These are phyloP conservation scores for Asterochloris erici DNA, from an alignment of 139 green algal genomes.

Conservation along the genomic window DNA sequence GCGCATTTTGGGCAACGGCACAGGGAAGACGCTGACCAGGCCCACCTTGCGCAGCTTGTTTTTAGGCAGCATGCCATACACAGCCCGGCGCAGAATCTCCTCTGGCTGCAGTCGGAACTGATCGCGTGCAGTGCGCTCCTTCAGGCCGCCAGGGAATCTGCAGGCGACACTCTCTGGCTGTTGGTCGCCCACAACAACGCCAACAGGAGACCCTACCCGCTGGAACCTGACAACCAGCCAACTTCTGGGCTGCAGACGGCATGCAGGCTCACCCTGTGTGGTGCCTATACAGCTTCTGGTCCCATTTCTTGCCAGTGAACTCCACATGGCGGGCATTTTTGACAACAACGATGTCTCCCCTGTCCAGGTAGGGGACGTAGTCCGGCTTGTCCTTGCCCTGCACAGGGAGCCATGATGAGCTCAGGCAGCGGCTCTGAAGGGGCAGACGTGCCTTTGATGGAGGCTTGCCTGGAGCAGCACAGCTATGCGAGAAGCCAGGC, in stretches of 20 bases:
- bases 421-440: background rate
- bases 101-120: constrained; percentile 59
- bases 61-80: constrained; percentile 88
- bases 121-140: constrained; percentile 59
- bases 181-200: background rate
- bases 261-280: constrained; percentile 66
- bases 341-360: constrained; percentile 83
- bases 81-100: constrained; percentile 63
- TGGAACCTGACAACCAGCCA: background rate
- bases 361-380: constrained; percentile 62
- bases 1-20: background rate
- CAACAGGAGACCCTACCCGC: background rate
- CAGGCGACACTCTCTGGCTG: background rate
- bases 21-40: background rate
- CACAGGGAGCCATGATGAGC: background rate
- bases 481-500: constrained; percentile 68
- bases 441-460: background rate
- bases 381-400: constrained; percentile 92
- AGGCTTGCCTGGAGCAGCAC: constrained; percentile 42
- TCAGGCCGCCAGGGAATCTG: constrained; percentile 74
- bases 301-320: constrained; percentile 85
- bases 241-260: no score
- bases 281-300: constrained; percentile 85
- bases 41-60: constrained; percentile 70
- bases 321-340: constrained; percentile 77